These are phyloP conservation scores for Leishmania gerbilli DNA, from an alignment of 208 protist genomes.

Conservation along the genomic window DNA sequence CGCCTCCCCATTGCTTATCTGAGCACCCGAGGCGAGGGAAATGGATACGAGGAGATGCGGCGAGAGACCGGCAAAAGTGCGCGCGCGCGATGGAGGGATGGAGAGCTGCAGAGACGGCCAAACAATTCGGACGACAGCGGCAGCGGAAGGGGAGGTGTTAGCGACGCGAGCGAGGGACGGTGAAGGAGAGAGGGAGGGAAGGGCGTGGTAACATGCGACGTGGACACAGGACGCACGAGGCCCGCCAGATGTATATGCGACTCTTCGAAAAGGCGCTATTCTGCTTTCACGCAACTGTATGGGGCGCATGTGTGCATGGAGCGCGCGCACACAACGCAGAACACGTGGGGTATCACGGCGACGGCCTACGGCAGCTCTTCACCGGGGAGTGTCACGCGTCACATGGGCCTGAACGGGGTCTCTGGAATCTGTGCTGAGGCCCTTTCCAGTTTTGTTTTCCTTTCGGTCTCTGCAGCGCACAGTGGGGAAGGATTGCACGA, in stretches of 20 bases:
- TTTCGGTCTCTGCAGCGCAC: neutral
- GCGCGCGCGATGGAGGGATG: neutral
- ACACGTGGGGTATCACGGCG: neutral
- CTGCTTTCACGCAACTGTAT: neutral
- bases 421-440: neutral
- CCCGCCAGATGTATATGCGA: neutral
- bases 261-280: constrained; percentile 1
- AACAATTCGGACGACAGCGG: neutral
- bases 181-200: neutral
- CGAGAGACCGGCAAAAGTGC: neutral
- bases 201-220: neutral
- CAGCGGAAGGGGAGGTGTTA: neutral
- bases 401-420: neutral
- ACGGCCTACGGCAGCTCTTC: neutral
- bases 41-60: neutral
- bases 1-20: constrained; percentile 3
- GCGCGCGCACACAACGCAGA: neutral
- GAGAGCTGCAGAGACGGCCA: neutral
- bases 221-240: neutral
- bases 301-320: neutral
- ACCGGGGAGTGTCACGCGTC: neutral
- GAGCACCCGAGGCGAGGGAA: neutral
- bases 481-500: neutral
- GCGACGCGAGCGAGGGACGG: neutral
- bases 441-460: neutral